Conservation (phyloP, 257 asterid species). For the Solanum sitiens region DNA sequence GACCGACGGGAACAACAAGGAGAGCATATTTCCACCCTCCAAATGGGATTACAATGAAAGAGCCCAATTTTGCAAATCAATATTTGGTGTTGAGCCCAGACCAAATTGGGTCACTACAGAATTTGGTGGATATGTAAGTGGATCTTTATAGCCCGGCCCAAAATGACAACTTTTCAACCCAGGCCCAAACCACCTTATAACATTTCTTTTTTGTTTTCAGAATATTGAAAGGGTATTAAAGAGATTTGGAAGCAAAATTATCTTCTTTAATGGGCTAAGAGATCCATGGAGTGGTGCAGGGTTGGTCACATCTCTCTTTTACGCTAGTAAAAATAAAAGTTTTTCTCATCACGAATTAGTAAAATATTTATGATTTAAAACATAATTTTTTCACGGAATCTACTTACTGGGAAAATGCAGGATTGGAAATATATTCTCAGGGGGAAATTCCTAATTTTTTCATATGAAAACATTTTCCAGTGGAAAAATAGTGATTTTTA, state of each 20-base stretch:
- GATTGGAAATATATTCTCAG: not conserved
- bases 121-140: conserved; percentile 72
- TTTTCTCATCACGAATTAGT: not conserved
- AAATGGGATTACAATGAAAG: conserved; percentile 41
- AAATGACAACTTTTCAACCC: not conserved
- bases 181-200: conserved; percentile 1
- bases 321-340: not conserved
- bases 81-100: conserved; percentile 46
- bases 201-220: conserved; percentile 9
- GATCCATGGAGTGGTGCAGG: conserved; percentile 99
- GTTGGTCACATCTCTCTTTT: conserved; percentile 3
- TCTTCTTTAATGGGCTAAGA: conserved; percentile 80
- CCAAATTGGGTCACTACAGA: conserved; percentile 67
- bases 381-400: too few relatives aligned
- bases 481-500: not conserved
- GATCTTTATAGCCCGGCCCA: not conserved
- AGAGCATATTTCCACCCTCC: conserved; percentile 53
- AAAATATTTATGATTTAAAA: too few relatives aligned
- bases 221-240: conserved; percentile 43
- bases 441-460: not conserved
- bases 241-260: conserved; percentile 71
- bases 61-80: conserved; percentile 18
- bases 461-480: too few relatives aligned
- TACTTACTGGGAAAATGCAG: too few relatives aligned
- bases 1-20: conserved; percentile 37